These are phyloP conservation scores for Trichomonascaceae sp. DNA, from an alignment of 1,139 yeast species.

Conservation along the genomic window DNA sequence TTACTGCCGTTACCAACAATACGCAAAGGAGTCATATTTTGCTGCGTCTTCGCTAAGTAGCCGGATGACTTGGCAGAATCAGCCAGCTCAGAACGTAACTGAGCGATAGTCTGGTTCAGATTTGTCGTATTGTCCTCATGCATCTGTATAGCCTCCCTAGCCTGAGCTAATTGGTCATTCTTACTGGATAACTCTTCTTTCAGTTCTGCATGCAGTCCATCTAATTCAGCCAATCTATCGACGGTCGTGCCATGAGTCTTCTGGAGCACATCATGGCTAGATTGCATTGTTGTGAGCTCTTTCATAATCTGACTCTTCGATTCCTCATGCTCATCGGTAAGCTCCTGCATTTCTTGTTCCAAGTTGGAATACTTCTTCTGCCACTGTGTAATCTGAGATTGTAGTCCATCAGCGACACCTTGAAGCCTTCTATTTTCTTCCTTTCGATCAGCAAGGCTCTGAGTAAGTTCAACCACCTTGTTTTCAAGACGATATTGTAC, in stretches of 20 bases:
- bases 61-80: constrained; percentile 34
- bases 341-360: constrained; percentile 25
- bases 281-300: constrained; percentile 41
- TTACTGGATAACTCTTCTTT: constrained; percentile 51
- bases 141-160: constrained; percentile 26
- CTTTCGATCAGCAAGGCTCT: constrained; percentile 67
- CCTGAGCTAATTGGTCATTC: constrained; percentile 46
- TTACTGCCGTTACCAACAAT: constrained; percentile 18
- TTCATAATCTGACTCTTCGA: constrained; percentile 51
- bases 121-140: constrained; percentile 28
- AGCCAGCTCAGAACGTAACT: constrained; percentile 61
- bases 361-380: constrained; percentile 30
- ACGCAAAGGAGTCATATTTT: constrained; percentile 20
- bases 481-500: constrained; percentile 90
- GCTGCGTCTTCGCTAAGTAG: constrained; percentile 25
- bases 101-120: constrained; percentile 60
- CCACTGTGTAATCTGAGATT: constrained; percentile 31
- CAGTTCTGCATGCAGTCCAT: constrained; percentile 53
- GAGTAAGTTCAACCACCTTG: constrained; percentile 91
- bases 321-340: constrained; percentile 48
- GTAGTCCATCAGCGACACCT: constrained; percentile 52
- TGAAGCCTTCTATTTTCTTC: constrained; percentile 73
- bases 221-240: constrained; percentile 53
- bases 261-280: constrained; percentile 46
- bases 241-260: constrained; percentile 58